Evolutionary conservation across 23 red algal genomes (phyloP), one percentile per base, ranked within the genome.

Genomic region (Gracilaria vermiculophylla): DNA sequence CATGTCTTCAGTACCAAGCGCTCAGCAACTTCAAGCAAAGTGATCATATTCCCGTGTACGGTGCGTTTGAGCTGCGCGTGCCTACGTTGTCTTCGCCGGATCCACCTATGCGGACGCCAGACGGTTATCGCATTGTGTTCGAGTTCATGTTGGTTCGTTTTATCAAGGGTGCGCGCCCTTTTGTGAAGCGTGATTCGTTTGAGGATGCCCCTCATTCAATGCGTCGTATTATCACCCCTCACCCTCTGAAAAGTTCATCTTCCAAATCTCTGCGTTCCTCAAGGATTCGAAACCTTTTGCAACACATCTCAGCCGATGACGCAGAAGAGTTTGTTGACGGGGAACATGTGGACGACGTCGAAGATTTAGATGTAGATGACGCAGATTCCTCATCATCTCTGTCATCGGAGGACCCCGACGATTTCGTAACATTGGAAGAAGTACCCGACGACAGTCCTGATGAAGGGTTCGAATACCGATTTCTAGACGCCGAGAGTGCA

Each of bases 121-220:
- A 91, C 27, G 76, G 87, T 13, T 64, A 69, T 20, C 54, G 87
- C 54, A 39, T 91, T 56, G 87, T 91, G n/a, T 72, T 91, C 14
- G 87, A 91, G 87, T 91, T 91, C 62, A 80, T 91, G 87, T 48
- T 80, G 28, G 87, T 91, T 58, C 87, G 87, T 39, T 91, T 55
- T 81, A 60, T 80, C 37, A 91, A 81, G 58, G 76, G 87, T 40
- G 49, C 69, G 19, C 51, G 50, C n/a, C 37, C 62, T 7, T 88
- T 88, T 64, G 50, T 70, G 47, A 66, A 78, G 35, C 69, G 72
- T 44, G 58, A 61, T 15, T 55, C 69, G 0, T 58, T 77, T 23
- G 66, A 62, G 20, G 72, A 76, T 48, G 70, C 62, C 14, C 84
- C 84, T 40, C 84, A 55, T 44, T 88, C 84, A 20, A 88, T 88